Conservation (phyloP, 345 rosid species). For the Eucalyptus leucophloia region DNA sequence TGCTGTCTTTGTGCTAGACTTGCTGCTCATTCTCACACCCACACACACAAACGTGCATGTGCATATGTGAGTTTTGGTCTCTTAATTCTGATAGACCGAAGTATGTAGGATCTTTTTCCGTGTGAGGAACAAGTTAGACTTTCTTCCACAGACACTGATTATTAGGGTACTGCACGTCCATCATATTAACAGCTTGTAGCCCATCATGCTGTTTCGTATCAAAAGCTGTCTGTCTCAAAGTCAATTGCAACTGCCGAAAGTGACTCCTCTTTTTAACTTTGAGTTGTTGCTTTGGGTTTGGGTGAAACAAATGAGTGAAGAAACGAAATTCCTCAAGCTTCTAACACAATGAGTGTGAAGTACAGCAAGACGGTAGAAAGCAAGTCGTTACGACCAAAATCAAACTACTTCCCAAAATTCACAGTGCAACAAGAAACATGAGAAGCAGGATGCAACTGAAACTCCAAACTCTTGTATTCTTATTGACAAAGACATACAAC, state of each 20-base stretch:
- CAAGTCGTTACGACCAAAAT: not conserved
- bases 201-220: not conserved
- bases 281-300: not conserved
- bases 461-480: not conserved
- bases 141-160: not conserved
- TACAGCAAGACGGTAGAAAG: not conserved
- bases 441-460: not conserved
- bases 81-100: not conserved
- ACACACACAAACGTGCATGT: not conserved
- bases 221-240: not conserved
- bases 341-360: not conserved
- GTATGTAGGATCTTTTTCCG: not conserved
- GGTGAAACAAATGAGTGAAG: not conserved
- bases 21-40: not conserved
- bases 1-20: not conserved
- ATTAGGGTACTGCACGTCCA: not conserved
- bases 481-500: not conserved
- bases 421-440: not conserved
- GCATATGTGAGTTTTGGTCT: not conserved
- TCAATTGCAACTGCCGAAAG: not conserved
- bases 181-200: not conserved
- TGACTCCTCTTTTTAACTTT: not conserved
- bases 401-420: not conserved
- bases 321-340: not conserved
- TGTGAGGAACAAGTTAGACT: not conserved